These are phyloP conservation scores for Ogataea paradorogensis DNA, from an alignment of 805 yeast species.

Conservation along the genomic window DNA sequence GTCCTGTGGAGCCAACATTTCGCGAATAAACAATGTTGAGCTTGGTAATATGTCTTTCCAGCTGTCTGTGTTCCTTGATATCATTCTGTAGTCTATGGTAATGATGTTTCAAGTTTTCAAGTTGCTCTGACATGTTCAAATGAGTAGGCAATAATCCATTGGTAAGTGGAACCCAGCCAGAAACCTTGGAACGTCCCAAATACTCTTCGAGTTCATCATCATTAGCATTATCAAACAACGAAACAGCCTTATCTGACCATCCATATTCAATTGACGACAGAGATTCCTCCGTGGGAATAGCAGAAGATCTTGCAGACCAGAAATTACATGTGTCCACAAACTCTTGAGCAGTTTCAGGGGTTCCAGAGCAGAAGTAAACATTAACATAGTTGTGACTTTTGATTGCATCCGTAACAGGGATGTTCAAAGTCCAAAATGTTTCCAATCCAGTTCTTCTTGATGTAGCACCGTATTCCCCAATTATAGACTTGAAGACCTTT, in stretches of 20 bases:
- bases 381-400: conserved; percentile 30
- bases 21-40: conserved; percentile 15
- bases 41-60: conserved; percentile 12
- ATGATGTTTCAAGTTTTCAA: conserved; percentile 38
- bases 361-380: conserved; percentile 63
- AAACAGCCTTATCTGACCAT: conserved; percentile 47
- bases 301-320: conserved; percentile 85
- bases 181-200: conserved; percentile 34
- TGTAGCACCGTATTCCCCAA: conserved; percentile 15
- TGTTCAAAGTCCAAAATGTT: conserved; percentile 52
- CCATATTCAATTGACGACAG: conserved; percentile 81
- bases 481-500: conserved; percentile 17
- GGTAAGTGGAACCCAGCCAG: conserved; percentile 41
- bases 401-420: conserved; percentile 43
- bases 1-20: conserved; percentile 7
- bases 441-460: conserved; percentile 35
- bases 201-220: conserved; percentile 11
- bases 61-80: conserved; percentile 42
- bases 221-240: conserved; percentile 12
- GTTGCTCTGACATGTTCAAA: conserved; percentile 37
- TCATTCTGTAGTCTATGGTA: conserved; percentile 37
- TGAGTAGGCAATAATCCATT: conserved; percentile 29
- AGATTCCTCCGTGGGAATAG: conserved; percentile 73
- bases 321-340: conserved; percentile 79
- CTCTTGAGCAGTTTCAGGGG: conserved; percentile 62